Conservation (phyloP, 1,139 yeast species). For the Candida sp. region DNA sequence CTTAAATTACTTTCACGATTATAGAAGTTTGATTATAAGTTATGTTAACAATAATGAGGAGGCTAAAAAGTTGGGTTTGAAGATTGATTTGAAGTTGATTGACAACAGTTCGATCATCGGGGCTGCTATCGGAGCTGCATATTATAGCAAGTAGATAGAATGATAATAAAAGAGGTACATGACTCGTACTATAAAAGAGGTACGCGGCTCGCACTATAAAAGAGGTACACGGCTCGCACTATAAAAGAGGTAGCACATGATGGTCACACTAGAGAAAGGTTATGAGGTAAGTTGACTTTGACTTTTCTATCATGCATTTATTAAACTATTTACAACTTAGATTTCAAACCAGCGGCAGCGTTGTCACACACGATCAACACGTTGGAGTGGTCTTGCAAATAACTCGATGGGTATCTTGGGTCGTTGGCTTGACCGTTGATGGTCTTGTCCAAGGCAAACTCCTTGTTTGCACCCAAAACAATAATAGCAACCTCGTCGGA, state of each 20-base stretch:
- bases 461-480: slow-evolving; percentile 50
- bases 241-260: not conserved
- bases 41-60: slow-evolving; percentile 34
- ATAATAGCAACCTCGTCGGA: slow-evolving; percentile 56
- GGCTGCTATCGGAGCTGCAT: slow-evolving; percentile 55
- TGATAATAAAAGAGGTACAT: not conserved
- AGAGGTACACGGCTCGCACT: not conserved
- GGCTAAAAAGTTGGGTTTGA: slow-evolving; percentile 28
- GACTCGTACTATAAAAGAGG: too few species aligned
- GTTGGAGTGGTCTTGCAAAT: slow-evolving; percentile 49
- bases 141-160: slow-evolving; percentile 17
- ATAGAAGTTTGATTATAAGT: slow-evolving; percentile 32
- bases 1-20: slow-evolving; percentile 37
- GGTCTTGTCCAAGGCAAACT: slow-evolving; percentile 49
- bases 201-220: not conserved
- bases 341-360: slow-evolving; percentile 42
- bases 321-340: slow-evolving; percentile 27
- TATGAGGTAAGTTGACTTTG: too few species aligned
- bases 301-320: not conserved
- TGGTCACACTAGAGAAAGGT: too few species aligned
- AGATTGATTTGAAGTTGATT: slow-evolving; percentile 41
- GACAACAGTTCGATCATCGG: slow-evolving; percentile 51
- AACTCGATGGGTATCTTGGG: slow-evolving; percentile 48
- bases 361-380: slow-evolving; percentile 52
- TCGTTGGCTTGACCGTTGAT: slow-evolving; percentile 39